Conservation (phyloP, 768 basidiomycete genomes). For the Pluteus cervinus region DNA sequence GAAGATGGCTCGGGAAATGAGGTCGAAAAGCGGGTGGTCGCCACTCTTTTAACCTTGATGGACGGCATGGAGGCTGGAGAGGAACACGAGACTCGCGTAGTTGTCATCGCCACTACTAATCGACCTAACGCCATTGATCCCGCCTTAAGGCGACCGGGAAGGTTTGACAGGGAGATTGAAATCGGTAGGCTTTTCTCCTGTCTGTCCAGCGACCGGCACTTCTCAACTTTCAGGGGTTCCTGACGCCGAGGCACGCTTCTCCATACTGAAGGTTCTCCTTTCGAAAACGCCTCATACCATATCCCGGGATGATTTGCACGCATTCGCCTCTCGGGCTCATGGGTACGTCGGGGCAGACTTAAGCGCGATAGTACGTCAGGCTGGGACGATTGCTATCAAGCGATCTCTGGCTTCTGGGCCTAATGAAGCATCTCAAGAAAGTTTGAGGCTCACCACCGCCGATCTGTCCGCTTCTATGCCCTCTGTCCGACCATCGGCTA, state of each 20-base stretch:
- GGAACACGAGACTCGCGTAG: slow-evolving; percentile 44
- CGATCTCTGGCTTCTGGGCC: slow-evolving; percentile 46
- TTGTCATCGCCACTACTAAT: slow-evolving; percentile 96
- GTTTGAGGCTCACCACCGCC: slow-evolving; percentile 39
- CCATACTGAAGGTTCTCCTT: slow-evolving; percentile 84
- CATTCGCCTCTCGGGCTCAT: slow-evolving; percentile 75
- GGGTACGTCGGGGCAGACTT: slow-evolving; percentile 98
- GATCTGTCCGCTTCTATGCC: slow-evolving; percentile 75
- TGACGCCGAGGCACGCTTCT: slow-evolving; percentile 74
- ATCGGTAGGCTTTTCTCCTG: slow-evolving; percentile 52
- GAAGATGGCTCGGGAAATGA: slow-evolving; percentile 91
- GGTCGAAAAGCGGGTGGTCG: slow-evolving; percentile 94
- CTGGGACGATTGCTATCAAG: slow-evolving; percentile 88
- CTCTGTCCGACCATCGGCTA: slow-evolving; percentile 82
- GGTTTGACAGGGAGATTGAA: slow-evolving; percentile 94
- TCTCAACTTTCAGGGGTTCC: slow-evolving; percentile 62
- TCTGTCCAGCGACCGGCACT: slow-evolving; percentile 3
- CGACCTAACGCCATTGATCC: slow-evolving; percentile 95
- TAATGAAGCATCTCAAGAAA: slow-evolving; percentile 6
- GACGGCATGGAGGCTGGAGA: slow-evolving; percentile 74
- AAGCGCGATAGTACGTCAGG: slow-evolving; percentile 86
- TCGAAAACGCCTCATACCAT: slow-evolving; percentile 75
- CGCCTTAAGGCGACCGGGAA: slow-evolving; percentile 80
- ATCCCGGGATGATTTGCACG: slow-evolving; percentile 48
- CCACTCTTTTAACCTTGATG: slow-evolving; percentile 88